Evolutionary conservation across 176 grass and related monocot genomes (phyloP).

Genomic region (Aechmea fasciata): DNA sequence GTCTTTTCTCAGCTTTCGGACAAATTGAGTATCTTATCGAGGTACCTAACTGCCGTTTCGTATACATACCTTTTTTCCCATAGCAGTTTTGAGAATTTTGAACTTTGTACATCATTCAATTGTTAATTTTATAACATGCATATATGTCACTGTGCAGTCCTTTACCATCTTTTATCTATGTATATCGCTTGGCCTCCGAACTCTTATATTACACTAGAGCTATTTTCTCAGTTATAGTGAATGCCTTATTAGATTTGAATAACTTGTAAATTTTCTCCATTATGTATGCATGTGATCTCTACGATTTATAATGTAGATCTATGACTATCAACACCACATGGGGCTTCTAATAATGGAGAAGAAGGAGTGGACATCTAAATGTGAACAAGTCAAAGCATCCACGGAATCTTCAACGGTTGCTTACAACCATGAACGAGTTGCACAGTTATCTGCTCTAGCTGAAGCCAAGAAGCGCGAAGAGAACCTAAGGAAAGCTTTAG

Average conservation of each 20-base stretch:
- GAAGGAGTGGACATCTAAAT: conserved; percentile 51
- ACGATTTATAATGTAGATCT: conserved; percentile 36
- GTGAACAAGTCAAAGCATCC: conserved; percentile 68
- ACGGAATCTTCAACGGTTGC: conserved; percentile 38
- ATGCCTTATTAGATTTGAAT: conserved; percentile 1
- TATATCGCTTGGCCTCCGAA: too few relatives aligned
- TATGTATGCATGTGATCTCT: neutral
- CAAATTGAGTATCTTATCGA: too few relatives aligned
- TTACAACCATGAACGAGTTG: conserved; percentile 56
- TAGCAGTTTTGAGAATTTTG: too few relatives aligned
- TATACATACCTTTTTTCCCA: too few relatives aligned
- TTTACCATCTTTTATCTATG: too few relatives aligned
- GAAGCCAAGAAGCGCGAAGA: conserved; percentile 66
- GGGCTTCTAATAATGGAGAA: conserved; percentile 77
- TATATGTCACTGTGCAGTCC: too few relatives aligned
- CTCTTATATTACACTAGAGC: neutral
- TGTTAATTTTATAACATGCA: too few relatives aligned
- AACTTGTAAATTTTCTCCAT: neutral
- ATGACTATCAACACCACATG: conserved; percentile 78
- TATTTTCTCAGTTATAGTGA: neutral
- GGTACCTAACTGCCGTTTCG: too few relatives aligned
- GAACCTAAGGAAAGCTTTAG: conserved; percentile 54
- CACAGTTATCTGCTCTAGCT: conserved; percentile 46
- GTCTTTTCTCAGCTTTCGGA: too few relatives aligned
- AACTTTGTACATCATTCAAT: too few relatives aligned